phyloP scores from a whole-genome alignment of 2,329 filamentous ascomycete genomes.

The Colletotrichum limetticola region DNA sequence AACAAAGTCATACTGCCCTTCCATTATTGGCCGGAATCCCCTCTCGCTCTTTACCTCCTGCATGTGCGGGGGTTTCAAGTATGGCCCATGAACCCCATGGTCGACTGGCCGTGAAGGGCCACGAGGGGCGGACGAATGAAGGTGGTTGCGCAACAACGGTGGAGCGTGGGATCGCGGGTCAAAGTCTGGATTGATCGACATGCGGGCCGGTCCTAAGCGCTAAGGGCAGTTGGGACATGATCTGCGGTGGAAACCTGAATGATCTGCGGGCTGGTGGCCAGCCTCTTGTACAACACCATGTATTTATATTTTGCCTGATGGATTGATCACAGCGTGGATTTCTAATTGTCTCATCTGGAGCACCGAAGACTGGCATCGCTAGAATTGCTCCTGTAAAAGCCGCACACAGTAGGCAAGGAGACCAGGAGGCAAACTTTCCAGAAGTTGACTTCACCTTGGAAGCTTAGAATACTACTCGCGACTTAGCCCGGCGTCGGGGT shows the following conservation, averaged over 20 bases:
- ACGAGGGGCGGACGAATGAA: constrained; percentile 6
- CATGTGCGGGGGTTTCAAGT: constrained; percentile 6
- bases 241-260: background rate
- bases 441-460: background rate
- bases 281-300: background rate
- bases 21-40: background rate
- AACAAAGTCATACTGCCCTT: background rate
- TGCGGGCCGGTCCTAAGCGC: constrained; percentile 15
- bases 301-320: background rate
- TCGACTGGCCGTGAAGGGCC: background rate
- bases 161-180: background rate
- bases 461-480: background rate
- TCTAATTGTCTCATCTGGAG: background rate
- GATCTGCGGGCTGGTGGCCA: background rate
- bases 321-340: background rate
- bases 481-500: background rate
- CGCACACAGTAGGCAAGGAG: background rate
- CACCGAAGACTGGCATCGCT: background rate
- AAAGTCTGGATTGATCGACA: constrained; percentile 14
- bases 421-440: background rate
- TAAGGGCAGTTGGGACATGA: background rate
- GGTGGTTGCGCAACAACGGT: background rate
- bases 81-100: constrained; percentile 1
- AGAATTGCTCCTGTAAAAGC: background rate
- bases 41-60: background rate